Evolutionary conservation across 805 yeast genomes (phyloP), one percentile per base, ranked within the genome.

Genomic region (Ogataea trehaloabstinens): DNA sequence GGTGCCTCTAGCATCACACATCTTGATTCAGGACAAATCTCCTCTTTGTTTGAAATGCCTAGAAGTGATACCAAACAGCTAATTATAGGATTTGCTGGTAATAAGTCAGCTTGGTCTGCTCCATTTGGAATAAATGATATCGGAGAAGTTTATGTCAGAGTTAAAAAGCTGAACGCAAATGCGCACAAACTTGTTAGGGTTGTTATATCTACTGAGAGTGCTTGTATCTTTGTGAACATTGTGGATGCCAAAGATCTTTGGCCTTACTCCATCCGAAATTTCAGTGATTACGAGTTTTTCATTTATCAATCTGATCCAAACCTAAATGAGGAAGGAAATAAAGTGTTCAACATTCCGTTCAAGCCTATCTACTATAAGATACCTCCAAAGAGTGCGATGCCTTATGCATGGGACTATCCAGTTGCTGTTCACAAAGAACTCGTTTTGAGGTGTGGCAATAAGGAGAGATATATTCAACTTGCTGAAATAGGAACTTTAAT

Each of bases 381-480:
- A 10, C 97, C 98, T 0, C 80, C 95, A 1, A 79, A 78, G 53
- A 85, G 96, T 63, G 95, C 88, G 2, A 93, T 93, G 98, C 96
- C 98, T 0, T 93, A 93, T 60, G 87, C 99, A 0, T 93, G 96
- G 90, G 99, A 93, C 59, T 93, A 76, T 63, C 99, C 99, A 1
- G 88, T 95, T 37, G 97, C 96, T 0, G 66, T 76, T 7, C 74
- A 82, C 32, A 90, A 89, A 58, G 96, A 90, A 54, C 63, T 93
- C 22, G 72, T 88, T 3, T 61, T 93, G 24, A 70, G 89, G 42
- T 71, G 84, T 8, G 82, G 82, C 34, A 85, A 85, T 1, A 70
- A 82, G 20, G 90, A 85, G 55, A 71, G 97, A 42, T 77, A 79
- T 33, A 73, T 95, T 16, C 95, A 88, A 53, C 63, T 93, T 37